These are phyloP conservation scores for Colletotrichum trifolii DNA, from an alignment of 2,329 filamentous ascomycete species.

Conservation along the genomic window DNA sequence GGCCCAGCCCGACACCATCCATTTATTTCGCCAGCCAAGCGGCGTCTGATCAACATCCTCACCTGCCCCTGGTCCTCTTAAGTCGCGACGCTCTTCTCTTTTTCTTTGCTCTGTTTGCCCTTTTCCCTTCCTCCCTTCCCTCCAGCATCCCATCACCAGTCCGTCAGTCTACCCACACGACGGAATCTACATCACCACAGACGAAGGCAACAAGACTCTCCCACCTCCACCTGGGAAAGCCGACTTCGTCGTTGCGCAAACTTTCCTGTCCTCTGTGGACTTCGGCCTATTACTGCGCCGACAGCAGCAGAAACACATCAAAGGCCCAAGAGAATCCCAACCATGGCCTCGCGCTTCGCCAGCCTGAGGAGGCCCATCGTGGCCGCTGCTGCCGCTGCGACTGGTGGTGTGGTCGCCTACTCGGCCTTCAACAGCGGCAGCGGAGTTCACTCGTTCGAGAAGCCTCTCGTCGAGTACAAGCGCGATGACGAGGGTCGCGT, in stretches of 20 bases:
- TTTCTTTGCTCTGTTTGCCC: background rate
- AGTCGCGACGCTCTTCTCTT: constrained; percentile 21
- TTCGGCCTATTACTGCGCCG: constrained; percentile 20
- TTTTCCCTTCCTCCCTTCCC: background rate
- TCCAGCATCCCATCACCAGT: background rate
- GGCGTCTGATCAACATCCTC: constrained; percentile 28
- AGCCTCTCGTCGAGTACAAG: constrained; percentile 47
- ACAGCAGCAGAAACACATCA: background rate
- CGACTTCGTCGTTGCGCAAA: constrained; percentile 1
- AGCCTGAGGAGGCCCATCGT: constrained; percentile 49
- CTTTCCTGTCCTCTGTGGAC: constrained; percentile 8
- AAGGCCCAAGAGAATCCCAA: background rate
- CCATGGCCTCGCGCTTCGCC: constrained; percentile 50
- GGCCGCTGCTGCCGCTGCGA: constrained; percentile 41
- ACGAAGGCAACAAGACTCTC: background rate
- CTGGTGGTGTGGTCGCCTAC: constrained; percentile 46
- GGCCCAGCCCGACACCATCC: constrained; percentile 27
- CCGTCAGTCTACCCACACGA: background rate
- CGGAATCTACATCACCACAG: background rate
- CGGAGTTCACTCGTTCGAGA: constrained; percentile 45
- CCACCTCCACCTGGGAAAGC: constrained; percentile 14
- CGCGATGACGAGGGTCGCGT: constrained; percentile 51
- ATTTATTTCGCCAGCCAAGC: background rate
- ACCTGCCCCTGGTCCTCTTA: constrained; percentile 27
- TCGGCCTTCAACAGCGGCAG: constrained; percentile 41